These are phyloP conservation scores for barley (Hordeum vulgare) DNA, from an alignment of 176 grass and related monocot species.

Conservation along the genomic window DNA sequence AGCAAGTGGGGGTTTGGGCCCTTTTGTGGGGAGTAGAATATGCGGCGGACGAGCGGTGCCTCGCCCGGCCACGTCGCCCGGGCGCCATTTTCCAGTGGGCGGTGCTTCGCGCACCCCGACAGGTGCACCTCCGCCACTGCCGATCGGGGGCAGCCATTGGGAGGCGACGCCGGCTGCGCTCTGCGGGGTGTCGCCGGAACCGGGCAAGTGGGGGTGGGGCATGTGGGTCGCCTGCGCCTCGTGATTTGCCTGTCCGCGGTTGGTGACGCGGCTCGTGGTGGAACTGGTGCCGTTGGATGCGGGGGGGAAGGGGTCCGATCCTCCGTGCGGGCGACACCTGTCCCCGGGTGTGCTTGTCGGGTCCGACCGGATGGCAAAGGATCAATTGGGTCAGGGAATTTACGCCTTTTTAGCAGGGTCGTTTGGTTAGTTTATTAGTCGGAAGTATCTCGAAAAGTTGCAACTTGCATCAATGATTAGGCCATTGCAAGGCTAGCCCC, in stretches of 20 bases:
- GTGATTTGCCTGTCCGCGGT: background rate
- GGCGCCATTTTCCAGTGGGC: constrained; percentile 21
- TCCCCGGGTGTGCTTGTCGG: background rate
- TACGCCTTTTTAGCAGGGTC: background rate
- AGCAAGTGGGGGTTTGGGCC: background rate
- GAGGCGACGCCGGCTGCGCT: background rate
- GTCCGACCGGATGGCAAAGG: background rate
- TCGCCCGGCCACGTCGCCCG: constrained; percentile 40
- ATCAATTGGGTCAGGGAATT: background rate
- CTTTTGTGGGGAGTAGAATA: constrained; percentile 23
- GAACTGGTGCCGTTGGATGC: background rate
- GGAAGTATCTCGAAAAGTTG: background rate
- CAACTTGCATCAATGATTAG: background rate
- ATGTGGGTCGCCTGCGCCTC: background rate
- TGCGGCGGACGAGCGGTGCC: constrained; percentile 31
- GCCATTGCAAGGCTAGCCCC: too few relatives aligned
- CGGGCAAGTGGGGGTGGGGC: constrained; percentile 18
- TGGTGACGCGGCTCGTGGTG: background rate
- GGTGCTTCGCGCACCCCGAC: constrained; percentile 44
- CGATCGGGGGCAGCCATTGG: constrained; percentile 10
- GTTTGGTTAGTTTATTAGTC: background rate
- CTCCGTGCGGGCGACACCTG: background rate
- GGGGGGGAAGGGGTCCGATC: background rate
- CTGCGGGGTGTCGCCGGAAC: constrained; percentile 9
- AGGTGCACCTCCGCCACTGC: constrained; percentile 19